Evolutionary conservation across 352 stramenopile species (phyloP), one percentile per base, ranked within the genome.

Genomic region (Phytopythium helicoides): DNA sequence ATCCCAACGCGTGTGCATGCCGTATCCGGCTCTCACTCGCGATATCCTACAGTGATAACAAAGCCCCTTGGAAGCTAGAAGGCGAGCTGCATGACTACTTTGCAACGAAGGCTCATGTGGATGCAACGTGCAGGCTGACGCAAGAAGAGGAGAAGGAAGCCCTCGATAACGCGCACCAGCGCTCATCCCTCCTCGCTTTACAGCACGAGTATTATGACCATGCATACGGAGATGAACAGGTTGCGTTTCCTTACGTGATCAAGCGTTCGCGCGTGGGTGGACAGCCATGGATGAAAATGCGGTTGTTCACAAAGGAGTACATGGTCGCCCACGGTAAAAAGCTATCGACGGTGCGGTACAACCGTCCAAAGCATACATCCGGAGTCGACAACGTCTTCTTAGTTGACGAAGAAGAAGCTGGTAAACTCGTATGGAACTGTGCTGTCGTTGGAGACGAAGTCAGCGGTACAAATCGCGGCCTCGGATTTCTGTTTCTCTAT

Each of bases 1-100:
- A 98, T 54, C 95, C 96, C 16, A 92, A 99, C 80, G 94, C 95
- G 3, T 96, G 97, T 67, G 96, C 97, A 9, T 98, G 94, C 61
- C 86, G 97, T 48, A 86, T 99, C 46, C 90, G 67, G 50, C 81
- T 86, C 62, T 95, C 61, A 40, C 89, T 84, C 51, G 89, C 66
- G 46, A 97, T 82, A 64, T 74, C 62, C 73, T 98, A 97, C 61
- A 94, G 82, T 47, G 73, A 90, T 26, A 94, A 93, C 53, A 97
- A 96, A 54, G 95, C 91, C 60, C 92, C 94, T 7, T 96, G 83
- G 85, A 83, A 90, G 48, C 33, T 96, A 23, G 61, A 62, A 50
- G 68, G 62, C 1, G 87, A 97, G 56, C 52, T 96, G 23, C 70
- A 90, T 21, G 77, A 89, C 50, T 99, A 99, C 63, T 58, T 97